Base-by-base conservation (phyloP, 2,329 filamentous ascomycete genomes). In the Hypocreales sp. region DNA sequence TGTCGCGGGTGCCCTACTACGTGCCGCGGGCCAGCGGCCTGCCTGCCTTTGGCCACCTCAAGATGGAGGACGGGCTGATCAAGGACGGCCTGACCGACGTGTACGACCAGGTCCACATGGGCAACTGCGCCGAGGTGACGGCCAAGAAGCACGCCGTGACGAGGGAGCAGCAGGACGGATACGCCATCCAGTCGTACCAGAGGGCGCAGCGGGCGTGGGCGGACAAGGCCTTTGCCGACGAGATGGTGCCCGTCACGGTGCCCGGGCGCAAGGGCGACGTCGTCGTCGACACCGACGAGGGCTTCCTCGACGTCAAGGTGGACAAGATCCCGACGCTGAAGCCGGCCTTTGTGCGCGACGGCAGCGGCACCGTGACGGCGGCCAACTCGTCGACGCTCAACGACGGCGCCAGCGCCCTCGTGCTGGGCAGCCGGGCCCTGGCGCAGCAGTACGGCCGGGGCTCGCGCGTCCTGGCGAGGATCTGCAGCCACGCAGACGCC, bases 51-150 rank as follows among this genome's bases (percentile, higher is more conserved):
- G 90, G 90, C 19, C 73, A 93, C 43, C 64, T 90, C 40, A 79
- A 79, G 53, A 60, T 93, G 53, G 79, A 92, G 51, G 90, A 98
- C 45, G 90, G 87, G 1, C 57, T 98, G 42, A 79, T 95, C 48
- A 90, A 90, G 53, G 90, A 98, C 46, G 90, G 90, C 1, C 58
- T 98, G 34, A 93, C 83, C 61, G 90, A 98, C 48, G 87, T 93
- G 10, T 98, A 94, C 55, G 84, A 92, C 51, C 72, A 93, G 48
- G 79, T 94, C 45, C 90, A 95, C 56, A 98, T 98, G 90, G 90
- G 90, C 23, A 84, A 90, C 42, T 98, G 90, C 48, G 86, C 86
- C 11, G 90, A 98, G 60, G 82, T 78, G 40, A 94, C 87, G 2
- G 90, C 81, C 25, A 93, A 92, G 64, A 87, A 86, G 42, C 69